Conservation (phyloP, 805 yeast species). For the Yarrowia deformans region DNA sequence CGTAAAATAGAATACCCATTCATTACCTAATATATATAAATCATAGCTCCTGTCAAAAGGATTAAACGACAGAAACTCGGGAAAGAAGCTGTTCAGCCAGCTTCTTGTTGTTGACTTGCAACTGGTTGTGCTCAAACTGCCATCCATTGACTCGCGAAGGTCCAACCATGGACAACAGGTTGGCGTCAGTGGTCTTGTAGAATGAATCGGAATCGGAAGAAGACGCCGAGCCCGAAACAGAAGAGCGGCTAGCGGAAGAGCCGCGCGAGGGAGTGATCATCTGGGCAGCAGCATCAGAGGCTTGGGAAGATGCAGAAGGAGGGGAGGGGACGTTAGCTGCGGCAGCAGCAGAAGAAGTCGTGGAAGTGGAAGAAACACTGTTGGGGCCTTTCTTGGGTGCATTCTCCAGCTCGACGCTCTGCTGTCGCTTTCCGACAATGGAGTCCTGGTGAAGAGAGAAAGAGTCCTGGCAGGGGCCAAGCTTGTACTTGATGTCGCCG, state of each 20-base stretch:
- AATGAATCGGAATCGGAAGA: slow-evolving; percentile 19
- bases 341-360: slow-evolving; percentile 4
- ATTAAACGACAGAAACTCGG: slow-evolving; percentile 4
- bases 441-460: slow-evolving; percentile 38
- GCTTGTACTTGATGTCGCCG: slow-evolving; percentile 17
- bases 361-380: slow-evolving; percentile 8
- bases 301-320: slow-evolving; percentile 11
- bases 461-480: slow-evolving; percentile 18
- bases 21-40: slow-evolving; percentile 18
- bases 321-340: slow-evolving; percentile 24
- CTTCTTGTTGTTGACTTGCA: slow-evolving; percentile 29
- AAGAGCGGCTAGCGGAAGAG: background rate
- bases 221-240: slow-evolving; percentile 14
- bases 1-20: slow-evolving; percentile 3
- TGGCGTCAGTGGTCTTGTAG: slow-evolving; percentile 20
- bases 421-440: slow-evolving; percentile 23
- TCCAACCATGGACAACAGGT: slow-evolving; percentile 19
- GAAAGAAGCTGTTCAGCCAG: slow-evolving; percentile 29
- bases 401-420: background rate
- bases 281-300: slow-evolving; percentile 3
- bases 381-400: slow-evolving; percentile 6
- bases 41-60: background rate
- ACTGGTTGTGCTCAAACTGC: slow-evolving; percentile 35
- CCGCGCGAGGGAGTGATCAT: background rate
- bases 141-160: slow-evolving; percentile 36